phyloP scores from a whole-genome alignment of 116 monocot species.

The Phalaenopsis hybrid region DNA sequence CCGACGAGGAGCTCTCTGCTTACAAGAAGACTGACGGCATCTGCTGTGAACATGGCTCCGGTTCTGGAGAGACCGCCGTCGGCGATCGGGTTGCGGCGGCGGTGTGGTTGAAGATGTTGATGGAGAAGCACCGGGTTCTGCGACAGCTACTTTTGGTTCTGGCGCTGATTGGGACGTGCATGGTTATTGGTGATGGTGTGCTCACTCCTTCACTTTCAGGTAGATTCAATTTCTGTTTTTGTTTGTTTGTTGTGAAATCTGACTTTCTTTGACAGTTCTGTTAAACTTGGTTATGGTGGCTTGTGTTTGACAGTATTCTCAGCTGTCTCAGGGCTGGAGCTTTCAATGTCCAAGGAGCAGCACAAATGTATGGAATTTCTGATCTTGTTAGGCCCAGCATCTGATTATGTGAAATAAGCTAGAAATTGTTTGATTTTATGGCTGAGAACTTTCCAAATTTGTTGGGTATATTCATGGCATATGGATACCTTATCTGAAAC shows the following conservation, averaged over 20 bases:
- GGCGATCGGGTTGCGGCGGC: background rate
- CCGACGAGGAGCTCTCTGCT: constrained; percentile 26
- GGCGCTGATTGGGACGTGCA: constrained; percentile 17
- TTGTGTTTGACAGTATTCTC: constrained; percentile 64
- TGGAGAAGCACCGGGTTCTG: constrained; percentile 12
- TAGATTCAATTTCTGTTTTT: background rate
- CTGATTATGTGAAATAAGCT: too few species aligned
- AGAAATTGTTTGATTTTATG: too few species aligned
- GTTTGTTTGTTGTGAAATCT: background rate
- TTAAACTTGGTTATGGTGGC: background rate
- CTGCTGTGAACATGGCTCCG: background rate
- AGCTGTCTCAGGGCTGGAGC: constrained; percentile 85
- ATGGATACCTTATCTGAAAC: too few species aligned
- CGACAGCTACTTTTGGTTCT: constrained; percentile 1
- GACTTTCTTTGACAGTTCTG: background rate
- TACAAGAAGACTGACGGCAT: constrained; percentile 11
- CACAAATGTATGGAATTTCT: constrained; percentile 62
- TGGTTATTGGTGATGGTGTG: constrained; percentile 24
- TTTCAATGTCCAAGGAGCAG: constrained; percentile 67
- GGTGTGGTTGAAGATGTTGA: constrained; percentile 4
- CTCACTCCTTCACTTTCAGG: constrained; percentile 23
- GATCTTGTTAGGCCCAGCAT: background rate
- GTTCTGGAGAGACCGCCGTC: background rate
- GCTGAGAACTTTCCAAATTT: too few species aligned
- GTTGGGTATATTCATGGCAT: too few species aligned